Percentiles rank a stretch among this genome's conserved stretches.
phyloP scores from a whole-genome alignment of 441 rosid genomes.

The Adansonia madagascariensis region DNA sequence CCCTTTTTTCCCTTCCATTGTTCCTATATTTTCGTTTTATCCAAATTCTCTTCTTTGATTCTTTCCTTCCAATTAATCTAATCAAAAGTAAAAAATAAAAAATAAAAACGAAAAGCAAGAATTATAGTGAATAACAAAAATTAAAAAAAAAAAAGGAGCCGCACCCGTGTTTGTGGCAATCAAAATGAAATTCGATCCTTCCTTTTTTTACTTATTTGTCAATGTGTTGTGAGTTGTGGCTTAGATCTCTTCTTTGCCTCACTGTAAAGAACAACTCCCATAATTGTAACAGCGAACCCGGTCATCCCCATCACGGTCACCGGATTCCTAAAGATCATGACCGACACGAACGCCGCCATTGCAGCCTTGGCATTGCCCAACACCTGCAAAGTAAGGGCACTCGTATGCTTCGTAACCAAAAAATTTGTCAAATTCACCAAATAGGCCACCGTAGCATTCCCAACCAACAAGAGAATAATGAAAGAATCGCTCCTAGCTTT shows the following conservation, averaged over 20 bases:
- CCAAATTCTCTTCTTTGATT: slow-evolving; percentile 40
- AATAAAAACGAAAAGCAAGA: slow-evolving; percentile 31
- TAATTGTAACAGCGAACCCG: slow-evolving; percentile 84
- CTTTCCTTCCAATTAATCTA: slow-evolving; percentile 35
- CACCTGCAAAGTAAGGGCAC: slow-evolving; percentile 94
- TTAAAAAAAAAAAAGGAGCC: slow-evolving; percentile 28
- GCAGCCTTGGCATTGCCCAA: slow-evolving; percentile 97
- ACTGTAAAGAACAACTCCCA: slow-evolving; percentile 97
- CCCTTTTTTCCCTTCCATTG: slow-evolving; percentile 30
- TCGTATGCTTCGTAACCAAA: slow-evolving; percentile 95
- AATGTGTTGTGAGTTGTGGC: slow-evolving; percentile 52
- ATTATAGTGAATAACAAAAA: slow-evolving; percentile 27
- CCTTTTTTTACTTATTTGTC: slow-evolving; percentile 24
- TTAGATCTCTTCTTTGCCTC: slow-evolving; percentile 99
- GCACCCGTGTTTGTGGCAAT: slow-evolving; percentile 49
- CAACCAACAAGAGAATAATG: slow-evolving; percentile 71
- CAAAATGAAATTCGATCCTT: slow-evolving; percentile 40
- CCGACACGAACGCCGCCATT: slow-evolving; percentile 91
- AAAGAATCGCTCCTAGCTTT: slow-evolving; percentile 70
- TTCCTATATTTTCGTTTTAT: slow-evolving; percentile 48
- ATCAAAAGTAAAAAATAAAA: slow-evolving; percentile 25
- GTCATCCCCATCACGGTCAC: slow-evolving; percentile 90
- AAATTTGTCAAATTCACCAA: slow-evolving; percentile 92
- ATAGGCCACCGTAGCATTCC: slow-evolving; percentile 96
- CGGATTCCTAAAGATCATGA: slow-evolving; percentile 88